These are phyloP conservation scores for Penicillium goetzii DNA, from an alignment of 495 filamentous ascomycete species.

Conservation along the genomic window DNA sequence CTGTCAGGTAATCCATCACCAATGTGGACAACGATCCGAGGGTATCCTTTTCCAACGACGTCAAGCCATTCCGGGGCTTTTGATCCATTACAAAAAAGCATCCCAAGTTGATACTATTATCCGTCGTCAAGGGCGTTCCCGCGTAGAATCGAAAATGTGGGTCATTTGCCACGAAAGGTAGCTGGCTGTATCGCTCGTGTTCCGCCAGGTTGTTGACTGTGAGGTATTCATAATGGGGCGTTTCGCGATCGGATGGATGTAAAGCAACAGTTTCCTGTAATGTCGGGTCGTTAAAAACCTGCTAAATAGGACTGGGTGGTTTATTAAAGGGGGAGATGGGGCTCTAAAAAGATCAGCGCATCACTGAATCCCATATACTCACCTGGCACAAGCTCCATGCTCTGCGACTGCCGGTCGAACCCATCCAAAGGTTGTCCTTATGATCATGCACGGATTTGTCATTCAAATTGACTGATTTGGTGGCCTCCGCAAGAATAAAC, in stretches of 20 bases:
- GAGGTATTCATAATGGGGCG: constrained; percentile 38
- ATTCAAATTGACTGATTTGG: constrained; percentile 48
- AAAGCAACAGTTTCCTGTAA: constrained; percentile 39
- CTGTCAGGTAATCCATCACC: constrained; percentile 67
- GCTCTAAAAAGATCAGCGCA: constrained; percentile 3
- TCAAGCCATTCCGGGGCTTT: constrained; percentile 42
- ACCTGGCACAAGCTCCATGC: constrained; percentile 53
- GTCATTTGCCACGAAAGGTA: constrained; percentile 46
- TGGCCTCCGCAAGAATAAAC: constrained; percentile 57
- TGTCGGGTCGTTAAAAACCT: background rate
- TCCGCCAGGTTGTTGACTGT: constrained; percentile 44
- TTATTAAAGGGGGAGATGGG: background rate
- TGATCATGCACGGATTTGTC: constrained; percentile 34
- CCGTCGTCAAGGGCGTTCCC: constrained; percentile 62
- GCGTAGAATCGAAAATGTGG: constrained; percentile 54
- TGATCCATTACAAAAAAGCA: constrained; percentile 68
- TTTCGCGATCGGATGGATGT: constrained; percentile 38
- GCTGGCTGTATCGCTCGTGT: constrained; percentile 44
- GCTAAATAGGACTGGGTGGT: background rate
- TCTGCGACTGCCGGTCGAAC: constrained; percentile 39
- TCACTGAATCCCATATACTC: constrained; percentile 12
- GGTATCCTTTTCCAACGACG: constrained; percentile 41
- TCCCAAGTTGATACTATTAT: constrained; percentile 70
- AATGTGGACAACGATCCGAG: constrained; percentile 55
- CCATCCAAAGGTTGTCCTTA: constrained; percentile 35